Evolutionary conservation across 345 rosid species (phyloP).

Genomic region (Pistacia atlantica): DNA sequence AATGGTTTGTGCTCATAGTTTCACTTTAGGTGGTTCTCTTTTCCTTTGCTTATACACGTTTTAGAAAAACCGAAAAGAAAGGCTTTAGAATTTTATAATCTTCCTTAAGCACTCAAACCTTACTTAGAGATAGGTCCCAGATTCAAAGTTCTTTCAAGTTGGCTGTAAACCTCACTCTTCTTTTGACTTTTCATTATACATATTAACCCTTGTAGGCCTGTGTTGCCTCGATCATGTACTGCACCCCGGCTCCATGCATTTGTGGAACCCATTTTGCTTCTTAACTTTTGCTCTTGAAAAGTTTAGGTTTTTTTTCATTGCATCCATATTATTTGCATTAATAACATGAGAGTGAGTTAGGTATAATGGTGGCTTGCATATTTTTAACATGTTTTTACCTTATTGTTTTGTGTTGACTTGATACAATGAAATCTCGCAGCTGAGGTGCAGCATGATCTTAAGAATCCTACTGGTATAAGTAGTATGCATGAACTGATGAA

Average conservation of each 20-base stretch:
- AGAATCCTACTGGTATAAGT: background rate
- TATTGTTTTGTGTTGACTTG: too few species aligned
- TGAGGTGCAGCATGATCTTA: background rate
- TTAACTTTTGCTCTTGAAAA: too few species aligned
- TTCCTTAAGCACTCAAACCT: background rate
- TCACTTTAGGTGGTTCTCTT: conserved; percentile 8
- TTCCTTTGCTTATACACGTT: conserved; percentile 4
- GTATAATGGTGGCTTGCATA: too few species aligned
- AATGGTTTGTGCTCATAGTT: background rate
- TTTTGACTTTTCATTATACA: background rate
- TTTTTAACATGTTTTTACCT: too few species aligned
- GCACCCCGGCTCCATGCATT: background rate
- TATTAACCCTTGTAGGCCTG: conserved; percentile 3
- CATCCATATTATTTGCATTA: too few species aligned
- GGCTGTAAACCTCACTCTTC: conserved; percentile 4
- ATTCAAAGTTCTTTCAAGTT: background rate
- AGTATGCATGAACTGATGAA: background rate
- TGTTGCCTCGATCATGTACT: conserved; percentile 16
- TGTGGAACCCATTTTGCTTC: background rate
- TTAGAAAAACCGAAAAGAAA: conserved; percentile 2
- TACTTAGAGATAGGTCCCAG: background rate
- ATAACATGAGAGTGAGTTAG: too few species aligned
- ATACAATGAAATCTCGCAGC: too few species aligned
- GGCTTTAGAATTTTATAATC: conserved; percentile 6
- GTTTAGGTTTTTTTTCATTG: too few species aligned